Conservation (phyloP, 148 eudicot species). For the Gaultheria prostrata region DNA sequence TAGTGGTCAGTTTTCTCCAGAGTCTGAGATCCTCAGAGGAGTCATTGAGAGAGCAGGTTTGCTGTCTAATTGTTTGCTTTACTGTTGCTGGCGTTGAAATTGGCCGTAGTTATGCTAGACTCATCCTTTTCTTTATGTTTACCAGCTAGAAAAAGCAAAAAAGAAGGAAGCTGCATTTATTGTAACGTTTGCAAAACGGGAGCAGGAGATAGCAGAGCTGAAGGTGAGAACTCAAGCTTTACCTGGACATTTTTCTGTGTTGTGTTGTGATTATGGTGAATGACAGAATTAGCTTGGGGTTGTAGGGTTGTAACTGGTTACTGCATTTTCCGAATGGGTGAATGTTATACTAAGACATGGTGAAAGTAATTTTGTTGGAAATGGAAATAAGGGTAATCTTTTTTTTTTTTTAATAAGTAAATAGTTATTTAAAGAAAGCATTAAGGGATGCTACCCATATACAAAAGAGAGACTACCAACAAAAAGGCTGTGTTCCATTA, state of each 20-base stretch:
- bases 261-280: not conserved
- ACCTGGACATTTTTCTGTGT: not conserved
- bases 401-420: no score
- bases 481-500: not conserved
- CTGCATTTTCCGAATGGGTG: not conserved
- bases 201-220: conserved; percentile 95
- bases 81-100: not conserved
- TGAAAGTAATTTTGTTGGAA: not conserved
- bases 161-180: conserved; percentile 98
- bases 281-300: not conserved
- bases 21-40: conserved; percentile 82
- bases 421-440: no score
- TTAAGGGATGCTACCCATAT: no score
- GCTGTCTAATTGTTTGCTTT: not conserved
- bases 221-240: conserved; percentile 48
- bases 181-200: conserved; percentile 93
- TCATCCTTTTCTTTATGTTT: conserved; percentile 12
- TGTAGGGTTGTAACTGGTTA: not conserved
- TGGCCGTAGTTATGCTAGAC: not conserved
- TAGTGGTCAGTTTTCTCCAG: conserved; percentile 72
- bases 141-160: conserved; percentile 90
- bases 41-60: conserved; percentile 85
- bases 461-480: no score
- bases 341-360: not conserved
- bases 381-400: not conserved